Conservation (phyloP, 441 rosid genomes). For the Erysimum cheiri region DNA sequence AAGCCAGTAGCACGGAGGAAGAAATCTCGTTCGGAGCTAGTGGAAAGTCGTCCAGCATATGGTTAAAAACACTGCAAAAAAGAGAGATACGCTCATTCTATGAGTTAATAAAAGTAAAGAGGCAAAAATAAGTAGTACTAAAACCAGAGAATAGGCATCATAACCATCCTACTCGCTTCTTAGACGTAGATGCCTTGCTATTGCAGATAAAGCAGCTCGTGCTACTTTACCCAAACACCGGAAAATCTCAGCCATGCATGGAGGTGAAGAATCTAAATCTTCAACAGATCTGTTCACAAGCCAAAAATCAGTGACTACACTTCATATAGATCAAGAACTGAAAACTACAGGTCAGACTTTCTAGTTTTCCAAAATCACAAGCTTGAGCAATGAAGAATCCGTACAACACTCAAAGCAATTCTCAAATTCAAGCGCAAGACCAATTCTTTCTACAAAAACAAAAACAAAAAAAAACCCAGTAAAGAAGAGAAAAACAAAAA, state of each 20-base stretch:
- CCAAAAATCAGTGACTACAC: conserved; percentile 2
- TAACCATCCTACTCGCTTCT: conserved; percentile 85
- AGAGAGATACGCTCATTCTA: conserved; percentile 23
- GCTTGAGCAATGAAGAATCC: background rate
- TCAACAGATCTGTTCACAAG: conserved; percentile 68
- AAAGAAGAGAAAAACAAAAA: background rate
- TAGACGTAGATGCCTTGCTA: conserved; percentile 92
- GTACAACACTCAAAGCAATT: conserved; percentile 12
- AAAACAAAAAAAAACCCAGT: background rate
- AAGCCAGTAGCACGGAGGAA: conserved; percentile 82
- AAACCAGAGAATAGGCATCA: conserved; percentile 42
- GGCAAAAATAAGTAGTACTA: background rate
- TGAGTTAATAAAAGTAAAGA: conserved; percentile 29
- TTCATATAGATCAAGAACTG: background rate
- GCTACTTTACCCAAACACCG: conserved; percentile 96
- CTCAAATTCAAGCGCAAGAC: background rate
- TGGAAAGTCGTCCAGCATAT: conserved; percentile 91
- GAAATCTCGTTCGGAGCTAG: conserved; percentile 89
- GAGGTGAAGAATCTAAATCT: conserved; percentile 93
- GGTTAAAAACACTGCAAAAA: conserved; percentile 79
- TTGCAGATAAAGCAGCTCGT: conserved; percentile 81
- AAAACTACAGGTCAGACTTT: background rate
- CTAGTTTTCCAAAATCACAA: background rate
- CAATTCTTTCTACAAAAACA: conserved; percentile 1
- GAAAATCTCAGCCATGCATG: conserved; percentile 92